These are phyloP conservation scores for Dipodascopsis tothii DNA, from an alignment of 805 yeast genomes.

Conservation along the genomic window DNA sequence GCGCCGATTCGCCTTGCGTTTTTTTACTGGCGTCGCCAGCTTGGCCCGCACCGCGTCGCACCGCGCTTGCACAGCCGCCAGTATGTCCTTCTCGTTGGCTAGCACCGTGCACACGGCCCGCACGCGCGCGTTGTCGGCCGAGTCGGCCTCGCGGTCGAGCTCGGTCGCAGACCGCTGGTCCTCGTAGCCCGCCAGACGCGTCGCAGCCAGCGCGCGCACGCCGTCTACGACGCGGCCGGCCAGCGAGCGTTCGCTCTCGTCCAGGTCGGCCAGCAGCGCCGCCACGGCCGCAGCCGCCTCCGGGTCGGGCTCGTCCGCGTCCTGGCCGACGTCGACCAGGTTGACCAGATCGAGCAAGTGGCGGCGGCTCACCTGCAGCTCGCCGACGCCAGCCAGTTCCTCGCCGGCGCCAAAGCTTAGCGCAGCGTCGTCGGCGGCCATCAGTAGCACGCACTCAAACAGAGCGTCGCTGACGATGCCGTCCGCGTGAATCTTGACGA, in stretches of 20 bases:
- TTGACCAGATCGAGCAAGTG: slow-evolving; percentile 5
- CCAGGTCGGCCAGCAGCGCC: not conserved
- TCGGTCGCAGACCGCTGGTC: slow-evolving; percentile 7
- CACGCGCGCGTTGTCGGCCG: slow-evolving; percentile 6
- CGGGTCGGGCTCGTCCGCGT: not conserved
- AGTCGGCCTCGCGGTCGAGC: slow-evolving; percentile 6
- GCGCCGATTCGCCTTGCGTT: too few relatives aligned
- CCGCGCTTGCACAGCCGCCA: too few relatives aligned
- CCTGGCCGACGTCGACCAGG: not conserved
- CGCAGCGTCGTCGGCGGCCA: slow-evolving; percentile 2
- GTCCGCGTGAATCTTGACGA: too few relatives aligned
- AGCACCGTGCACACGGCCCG: slow-evolving; percentile 8
- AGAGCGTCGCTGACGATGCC: slow-evolving; percentile 3
- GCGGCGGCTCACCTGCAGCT: not conserved
- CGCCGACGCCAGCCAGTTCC: not conserved
- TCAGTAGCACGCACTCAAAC: slow-evolving; percentile 2
- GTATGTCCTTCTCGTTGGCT: slow-evolving; percentile 16
- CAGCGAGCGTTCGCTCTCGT: not conserved
- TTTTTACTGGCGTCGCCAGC: too few relatives aligned
- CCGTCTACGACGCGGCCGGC: not conserved
- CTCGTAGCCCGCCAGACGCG: not conserved
- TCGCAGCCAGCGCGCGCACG: not conserved
- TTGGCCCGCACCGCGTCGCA: too few relatives aligned
- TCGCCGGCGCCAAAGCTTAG: slow-evolving; percentile 7
- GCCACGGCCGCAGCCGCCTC: too few relatives aligned